These are phyloP conservation scores for Saprolegnia diclina DNA, from an alignment of 352 stramenopile species.

Conservation along the genomic window DNA sequence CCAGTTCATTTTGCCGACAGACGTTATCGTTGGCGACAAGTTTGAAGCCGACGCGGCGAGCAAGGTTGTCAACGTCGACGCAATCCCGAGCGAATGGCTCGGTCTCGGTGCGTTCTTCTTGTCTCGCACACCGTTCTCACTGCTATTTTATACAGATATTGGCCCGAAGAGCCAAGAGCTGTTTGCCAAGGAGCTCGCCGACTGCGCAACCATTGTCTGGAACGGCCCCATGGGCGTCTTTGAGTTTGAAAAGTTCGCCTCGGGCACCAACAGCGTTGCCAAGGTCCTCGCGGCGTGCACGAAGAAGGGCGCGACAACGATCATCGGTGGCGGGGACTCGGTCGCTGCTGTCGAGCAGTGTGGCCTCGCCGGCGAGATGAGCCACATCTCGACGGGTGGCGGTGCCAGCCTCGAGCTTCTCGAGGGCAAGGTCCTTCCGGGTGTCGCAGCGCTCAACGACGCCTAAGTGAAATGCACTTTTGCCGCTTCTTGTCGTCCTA, in stretches of 20 bases:
- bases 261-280: constrained; percentile 90
- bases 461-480: constrained; percentile 21
- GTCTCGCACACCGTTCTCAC: background rate
- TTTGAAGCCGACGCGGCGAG: constrained; percentile 59
- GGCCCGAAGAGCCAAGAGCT: constrained; percentile 47
- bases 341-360: constrained; percentile 93
- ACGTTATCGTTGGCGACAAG: constrained; percentile 93
- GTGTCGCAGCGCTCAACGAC: constrained; percentile 93
- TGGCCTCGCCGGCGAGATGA: constrained; percentile 89
- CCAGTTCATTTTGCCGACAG: constrained; percentile 87
- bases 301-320: constrained; percentile 69
- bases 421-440: constrained; percentile 96
- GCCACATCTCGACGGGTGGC: constrained; percentile 97
- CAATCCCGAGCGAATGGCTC: constrained; percentile 95
- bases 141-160: constrained; percentile 39
- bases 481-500: background rate
- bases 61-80: constrained; percentile 60
- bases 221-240: constrained; percentile 98
- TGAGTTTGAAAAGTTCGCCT: constrained; percentile 95
- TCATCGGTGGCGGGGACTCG: constrained; percentile 94
- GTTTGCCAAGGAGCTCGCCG: constrained; percentile 80
- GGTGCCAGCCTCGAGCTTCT: constrained; percentile 98
- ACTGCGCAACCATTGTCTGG: constrained; percentile 92
- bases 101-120: constrained; percentile 57
- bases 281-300: constrained; percentile 89